Evolutionary conservation across 148 eudicot species (phyloP).

Genomic region (Vaccinium corymbosum): DNA sequence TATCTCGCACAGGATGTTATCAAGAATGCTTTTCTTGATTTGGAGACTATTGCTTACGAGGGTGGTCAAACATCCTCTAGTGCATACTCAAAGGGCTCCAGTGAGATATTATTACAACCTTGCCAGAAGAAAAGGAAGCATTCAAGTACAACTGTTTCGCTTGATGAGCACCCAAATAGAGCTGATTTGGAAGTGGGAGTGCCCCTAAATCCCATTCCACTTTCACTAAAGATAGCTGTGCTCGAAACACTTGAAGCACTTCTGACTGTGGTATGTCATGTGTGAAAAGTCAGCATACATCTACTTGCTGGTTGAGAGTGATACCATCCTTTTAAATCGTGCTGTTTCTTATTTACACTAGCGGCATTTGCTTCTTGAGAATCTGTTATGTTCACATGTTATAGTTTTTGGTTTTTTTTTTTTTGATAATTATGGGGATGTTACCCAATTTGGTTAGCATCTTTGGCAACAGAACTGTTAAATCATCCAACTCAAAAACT

Average conservation of each 20-base stretch:
- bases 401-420: background rate
- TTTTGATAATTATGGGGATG: background rate
- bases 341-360: background rate
- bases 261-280: conserved; percentile 70
- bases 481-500: background rate
- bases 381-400: conserved; percentile 1
- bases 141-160: conserved; percentile 25
- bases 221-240: conserved; percentile 70
- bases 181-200: conserved; percentile 32
- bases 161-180: conserved; percentile 35
- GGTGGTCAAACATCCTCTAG: conserved; percentile 28
- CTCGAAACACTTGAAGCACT: conserved; percentile 73
- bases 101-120: conserved; percentile 31
- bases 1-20: conserved; percentile 54
- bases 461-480: background rate
- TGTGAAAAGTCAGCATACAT: background rate
- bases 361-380: background rate
- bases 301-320: background rate
- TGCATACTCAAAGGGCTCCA: conserved; percentile 23
- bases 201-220: conserved; percentile 32
- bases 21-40: conserved; percentile 48
- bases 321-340: background rate
- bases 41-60: conserved; percentile 31
- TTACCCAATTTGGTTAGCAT: background rate
- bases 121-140: conserved; percentile 66